Percentiles rank a stretch among this genome's conserved stretches.
These are phyloP conservation scores for Biscogniauxia marginata DNA, from an alignment of 2,329 filamentous ascomycete species.

Conservation along the genomic window DNA sequence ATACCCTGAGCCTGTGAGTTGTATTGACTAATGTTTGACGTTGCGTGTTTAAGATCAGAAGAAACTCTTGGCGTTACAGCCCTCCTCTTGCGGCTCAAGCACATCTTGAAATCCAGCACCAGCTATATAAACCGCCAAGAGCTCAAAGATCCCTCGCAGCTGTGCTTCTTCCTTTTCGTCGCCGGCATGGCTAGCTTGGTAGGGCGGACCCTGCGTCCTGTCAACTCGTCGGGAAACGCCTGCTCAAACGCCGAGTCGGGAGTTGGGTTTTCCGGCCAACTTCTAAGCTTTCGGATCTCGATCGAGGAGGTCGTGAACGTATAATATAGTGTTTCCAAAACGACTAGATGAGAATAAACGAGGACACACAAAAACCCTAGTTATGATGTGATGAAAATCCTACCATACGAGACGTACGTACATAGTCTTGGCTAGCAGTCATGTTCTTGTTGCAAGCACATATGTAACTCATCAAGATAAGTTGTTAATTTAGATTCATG, in stretches of 20 bases:
- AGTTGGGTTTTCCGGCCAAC: neutral
- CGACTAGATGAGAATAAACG: no score
- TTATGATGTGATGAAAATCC: no score
- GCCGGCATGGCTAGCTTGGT: neutral
- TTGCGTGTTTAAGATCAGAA: slow-evolving; percentile 2
- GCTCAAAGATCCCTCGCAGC: neutral
- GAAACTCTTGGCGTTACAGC: slow-evolving; percentile 18
- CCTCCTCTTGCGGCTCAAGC: neutral
- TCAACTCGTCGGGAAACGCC: neutral
- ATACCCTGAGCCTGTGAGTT: slow-evolving; percentile 1
- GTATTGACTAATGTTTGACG: slow-evolving; percentile 3
- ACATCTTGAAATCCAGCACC: neutral
- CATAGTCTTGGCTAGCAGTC: no score
- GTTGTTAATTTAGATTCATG: no score
- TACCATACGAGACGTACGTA: no score
- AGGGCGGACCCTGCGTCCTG: neutral
- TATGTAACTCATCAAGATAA: no score
- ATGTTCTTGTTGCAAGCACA: no score
- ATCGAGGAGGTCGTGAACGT: neutral
- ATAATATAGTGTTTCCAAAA: neutral
- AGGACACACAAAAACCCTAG: no score
- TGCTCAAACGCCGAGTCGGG: slow-evolving; percentile 3
- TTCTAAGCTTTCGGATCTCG: neutral
- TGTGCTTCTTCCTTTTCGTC: neutral
- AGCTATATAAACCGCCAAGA: neutral